A percentile compares a stretch with the other conserved stretches of the same genome.
These are phyloP conservation scores for Colletotrichum chlorophyti DNA, from an alignment of 2,329 filamentous ascomycete genomes.

Conservation along the genomic window DNA sequence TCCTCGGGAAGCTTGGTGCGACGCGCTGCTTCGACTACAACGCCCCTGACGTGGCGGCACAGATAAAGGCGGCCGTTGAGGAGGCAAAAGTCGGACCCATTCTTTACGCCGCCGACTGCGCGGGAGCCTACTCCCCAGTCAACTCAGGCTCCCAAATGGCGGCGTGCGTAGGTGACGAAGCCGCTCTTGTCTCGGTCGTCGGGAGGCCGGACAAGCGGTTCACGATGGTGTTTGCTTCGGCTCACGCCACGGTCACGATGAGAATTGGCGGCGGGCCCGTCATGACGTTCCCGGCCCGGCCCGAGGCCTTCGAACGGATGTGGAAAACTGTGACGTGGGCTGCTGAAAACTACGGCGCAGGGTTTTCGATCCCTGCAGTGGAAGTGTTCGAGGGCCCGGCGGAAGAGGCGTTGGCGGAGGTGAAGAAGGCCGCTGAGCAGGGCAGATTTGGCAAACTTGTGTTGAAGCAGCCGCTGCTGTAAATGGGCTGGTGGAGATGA, in stretches of 20 bases:
- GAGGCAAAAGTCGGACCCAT: slow-evolving; percentile 6
- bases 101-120: slow-evolving; percentile 18
- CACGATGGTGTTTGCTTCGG: slow-evolving; percentile 2
- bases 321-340: neutral
- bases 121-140: neutral
- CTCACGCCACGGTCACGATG: neutral
- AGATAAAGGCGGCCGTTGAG: slow-evolving; percentile 2
- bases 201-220: neutral
- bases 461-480: neutral
- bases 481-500: too few species aligned
- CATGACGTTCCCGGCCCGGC: neutral
- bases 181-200: neutral
- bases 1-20: slow-evolving; percentile 40
- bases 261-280: neutral
- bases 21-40: slow-evolving; percentile 44
- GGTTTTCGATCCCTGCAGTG: neutral
- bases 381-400: neutral
- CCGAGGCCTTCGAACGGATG: neutral
- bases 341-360: neutral
- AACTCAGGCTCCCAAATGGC: slow-evolving; percentile 1
- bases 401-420: neutral
- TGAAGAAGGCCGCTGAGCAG: neutral
- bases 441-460: slow-evolving; percentile 8
- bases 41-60: neutral
- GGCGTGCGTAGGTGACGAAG: neutral